Conservation (phyloP, 768 basidiomycete genomes). For the Chiua virens region DNA sequence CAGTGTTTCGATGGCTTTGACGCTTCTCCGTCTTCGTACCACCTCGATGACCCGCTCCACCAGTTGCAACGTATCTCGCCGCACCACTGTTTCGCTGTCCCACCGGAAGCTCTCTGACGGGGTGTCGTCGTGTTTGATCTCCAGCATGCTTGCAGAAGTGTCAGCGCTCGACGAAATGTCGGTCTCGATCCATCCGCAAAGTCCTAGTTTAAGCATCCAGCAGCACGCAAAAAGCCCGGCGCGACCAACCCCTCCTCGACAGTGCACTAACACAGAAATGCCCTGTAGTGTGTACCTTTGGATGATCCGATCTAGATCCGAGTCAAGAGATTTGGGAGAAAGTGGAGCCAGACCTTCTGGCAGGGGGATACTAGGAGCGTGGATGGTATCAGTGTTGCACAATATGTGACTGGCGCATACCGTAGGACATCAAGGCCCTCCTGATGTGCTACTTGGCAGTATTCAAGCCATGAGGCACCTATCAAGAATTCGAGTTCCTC, state of each 20-base stretch:
- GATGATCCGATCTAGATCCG: conserved; percentile 63
- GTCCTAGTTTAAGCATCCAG: conserved; percentile 89
- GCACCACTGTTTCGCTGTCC: conserved; percentile 27
- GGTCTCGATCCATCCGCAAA: conserved; percentile 68
- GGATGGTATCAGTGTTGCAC: not conserved
- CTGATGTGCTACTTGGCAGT: conserved; percentile 56
- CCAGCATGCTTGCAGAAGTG: conserved; percentile 7
- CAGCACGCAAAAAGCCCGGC: conserved; percentile 91
- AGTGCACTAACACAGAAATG: conserved; percentile 76
- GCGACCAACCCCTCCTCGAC: conserved; percentile 91
- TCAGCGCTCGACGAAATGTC: conserved; percentile 6
- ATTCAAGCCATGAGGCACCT: conserved; percentile 85
- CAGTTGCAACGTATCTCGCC: conserved; percentile 55
- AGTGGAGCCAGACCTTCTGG: conserved; percentile 87
- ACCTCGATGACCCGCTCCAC: conserved; percentile 74
- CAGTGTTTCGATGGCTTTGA: conserved; percentile 92
- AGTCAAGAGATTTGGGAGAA: conserved; percentile 58
- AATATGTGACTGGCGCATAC: conserved; percentile 33
- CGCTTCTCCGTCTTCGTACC: conserved; percentile 71
- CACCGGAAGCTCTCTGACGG: conserved; percentile 8
- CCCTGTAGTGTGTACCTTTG: conserved; percentile 72
- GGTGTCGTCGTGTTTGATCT: conserved; percentile 1
- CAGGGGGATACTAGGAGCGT: conserved; percentile 65
- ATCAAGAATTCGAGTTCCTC: conserved; percentile 72
- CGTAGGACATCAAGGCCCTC: conserved; percentile 80